Percentiles rank a stretch among this genome's conserved stretches.
phyloP scores from a whole-genome alignment of 2,329 filamentous ascomycete species.

The Neopestalotiopsis rosae region DNA sequence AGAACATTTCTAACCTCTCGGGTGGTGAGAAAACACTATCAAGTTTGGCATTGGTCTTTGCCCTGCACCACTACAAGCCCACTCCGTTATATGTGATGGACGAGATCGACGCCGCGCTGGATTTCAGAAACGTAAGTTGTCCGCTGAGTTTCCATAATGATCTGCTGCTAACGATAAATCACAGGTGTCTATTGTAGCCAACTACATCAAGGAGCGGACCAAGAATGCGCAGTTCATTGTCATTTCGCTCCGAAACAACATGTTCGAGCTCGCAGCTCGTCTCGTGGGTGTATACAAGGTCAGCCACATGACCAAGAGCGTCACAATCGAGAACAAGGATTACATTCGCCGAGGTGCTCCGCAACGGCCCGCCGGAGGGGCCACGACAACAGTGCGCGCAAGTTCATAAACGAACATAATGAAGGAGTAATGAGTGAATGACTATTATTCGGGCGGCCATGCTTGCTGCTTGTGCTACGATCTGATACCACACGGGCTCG shows the following conservation, averaged over 20 bases:
- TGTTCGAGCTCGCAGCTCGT: slow-evolving; percentile 97
- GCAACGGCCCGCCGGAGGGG: slow-evolving; percentile 20
- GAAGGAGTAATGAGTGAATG: slow-evolving; percentile 11
- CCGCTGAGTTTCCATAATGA: not conserved
- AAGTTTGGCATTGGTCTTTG: slow-evolving; percentile 94
- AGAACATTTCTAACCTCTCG: slow-evolving; percentile 95
- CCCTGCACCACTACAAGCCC: slow-evolving; percentile 95
- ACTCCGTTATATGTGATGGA: slow-evolving; percentile 99
- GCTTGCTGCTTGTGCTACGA: not conserved
- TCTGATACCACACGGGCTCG: slow-evolving; percentile 9
- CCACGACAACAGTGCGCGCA: slow-evolving; percentile 2
- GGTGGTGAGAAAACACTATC: slow-evolving; percentile 98
- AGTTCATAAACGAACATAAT: slow-evolving; percentile 3
- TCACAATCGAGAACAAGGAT: slow-evolving; percentile 85
- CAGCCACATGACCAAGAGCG: slow-evolving; percentile 97
- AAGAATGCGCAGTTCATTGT: slow-evolving; percentile 99
- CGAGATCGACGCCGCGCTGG: slow-evolving; percentile 96
- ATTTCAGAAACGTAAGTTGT: slow-evolving; percentile 90
- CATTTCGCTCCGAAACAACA: slow-evolving; percentile 97
- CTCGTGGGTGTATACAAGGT: slow-evolving; percentile 99
- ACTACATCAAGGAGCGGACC: slow-evolving; percentile 98
- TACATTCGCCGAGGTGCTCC: slow-evolving; percentile 57
- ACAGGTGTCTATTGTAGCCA: slow-evolving; percentile 94
- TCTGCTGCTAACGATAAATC: not conserved
- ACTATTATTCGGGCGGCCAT: not conserved